Percentiles rank a stretch among this genome's conserved stretches.
Conservation (phyloP, 2,329 filamentous ascomycete species). For the Botryotinia narcissicola region DNA sequence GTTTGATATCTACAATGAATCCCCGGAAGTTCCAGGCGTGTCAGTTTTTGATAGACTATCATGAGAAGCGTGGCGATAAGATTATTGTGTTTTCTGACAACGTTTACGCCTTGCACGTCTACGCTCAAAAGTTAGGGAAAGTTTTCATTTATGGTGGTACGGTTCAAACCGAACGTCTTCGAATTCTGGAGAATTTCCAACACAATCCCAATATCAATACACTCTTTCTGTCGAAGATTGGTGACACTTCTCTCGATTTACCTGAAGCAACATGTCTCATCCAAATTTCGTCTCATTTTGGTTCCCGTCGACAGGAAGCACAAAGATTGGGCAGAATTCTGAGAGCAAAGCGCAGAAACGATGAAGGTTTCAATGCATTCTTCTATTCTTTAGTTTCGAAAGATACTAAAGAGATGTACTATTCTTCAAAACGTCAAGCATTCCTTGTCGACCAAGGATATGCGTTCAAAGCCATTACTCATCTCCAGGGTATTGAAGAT, state of each 20-base stretch:
- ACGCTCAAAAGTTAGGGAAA: constrained; percentile 80
- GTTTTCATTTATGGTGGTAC: constrained; percentile 91
- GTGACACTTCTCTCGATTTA: constrained; percentile 94
- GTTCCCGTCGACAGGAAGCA: constrained; percentile 93
- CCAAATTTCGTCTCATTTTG: constrained; percentile 96
- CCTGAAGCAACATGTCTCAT: constrained; percentile 96
- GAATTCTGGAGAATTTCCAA: constrained; percentile 91
- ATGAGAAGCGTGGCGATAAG: constrained; percentile 92
- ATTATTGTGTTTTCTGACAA: constrained; percentile 99
- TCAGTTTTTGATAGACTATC: constrained; percentile 97
- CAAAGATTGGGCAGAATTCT: constrained; percentile 91
- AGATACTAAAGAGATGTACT: constrained; percentile 97
- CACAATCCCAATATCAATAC: constrained; percentile 88
- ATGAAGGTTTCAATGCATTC: constrained; percentile 98
- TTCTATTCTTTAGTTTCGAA: constrained; percentile 98
- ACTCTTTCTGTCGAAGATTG: constrained; percentile 94
- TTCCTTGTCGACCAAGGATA: constrained; percentile 98
- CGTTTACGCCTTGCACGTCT: constrained; percentile 84
- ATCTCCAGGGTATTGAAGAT: constrained; percentile 85
- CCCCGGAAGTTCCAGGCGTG: constrained; percentile 95
- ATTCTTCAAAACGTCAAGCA: constrained; percentile 92
- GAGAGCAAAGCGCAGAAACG: constrained; percentile 90
- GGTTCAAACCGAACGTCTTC: constrained; percentile 74
- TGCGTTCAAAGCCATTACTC: constrained; percentile 98
- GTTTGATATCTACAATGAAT: constrained; percentile 91